Base-by-base conservation (phyloP, 441 rosid species). In the Pelargonium myrrhifolium region DNA sequence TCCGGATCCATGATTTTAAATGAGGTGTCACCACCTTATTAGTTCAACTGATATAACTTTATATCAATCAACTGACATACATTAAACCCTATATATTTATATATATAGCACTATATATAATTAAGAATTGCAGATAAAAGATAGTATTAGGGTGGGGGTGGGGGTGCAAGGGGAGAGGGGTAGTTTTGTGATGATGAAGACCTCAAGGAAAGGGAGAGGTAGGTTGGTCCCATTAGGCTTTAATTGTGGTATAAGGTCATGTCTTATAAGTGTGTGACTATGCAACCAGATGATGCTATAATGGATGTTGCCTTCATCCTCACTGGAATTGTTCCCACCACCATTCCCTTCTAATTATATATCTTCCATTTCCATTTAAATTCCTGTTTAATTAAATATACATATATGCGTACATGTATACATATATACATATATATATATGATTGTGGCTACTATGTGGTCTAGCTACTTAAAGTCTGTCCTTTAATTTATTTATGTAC, bases 231-330 rank as follows among this genome's bases (percentile, higher is more conserved):
- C 72, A 64, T 70, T 56, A 79, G 83, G 72, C 80, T 71, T 81
- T 77, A 64, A 75, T 71, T 77, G 68, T 73, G 78, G 76, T 60
- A 80, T 68, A 79, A 72, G 80, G 72, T 74, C 84, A 73, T 79
- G 84, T 82, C 51, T 11, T 9, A 75, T 66, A 62, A 42, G 67
- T 65, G 71, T 55, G n/a, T 45, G 51, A 45, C 51, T 10, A 55
- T 72, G 76, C 80, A 76, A 72, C 62, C 42, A 62, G 62, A 65
- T 45, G 51, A 45, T 9, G 51, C 1, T 2, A 1, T 80, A 79
- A 68, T 80, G 82, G 83, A 80, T 75, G 80, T 81, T 73, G 82
- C 83, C 78, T 75, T 81, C 88, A 78, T 78, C 85, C 76, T 74
- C 81, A 68, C 82, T 79, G 83, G 86, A 80, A 71, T 75, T 74